A percentile compares a stretch with the other conserved stretches of the same genome.
Evolutionary conservation across 208 protist species (phyloP).

Genomic region (Trypanosoma theileri): DNA sequence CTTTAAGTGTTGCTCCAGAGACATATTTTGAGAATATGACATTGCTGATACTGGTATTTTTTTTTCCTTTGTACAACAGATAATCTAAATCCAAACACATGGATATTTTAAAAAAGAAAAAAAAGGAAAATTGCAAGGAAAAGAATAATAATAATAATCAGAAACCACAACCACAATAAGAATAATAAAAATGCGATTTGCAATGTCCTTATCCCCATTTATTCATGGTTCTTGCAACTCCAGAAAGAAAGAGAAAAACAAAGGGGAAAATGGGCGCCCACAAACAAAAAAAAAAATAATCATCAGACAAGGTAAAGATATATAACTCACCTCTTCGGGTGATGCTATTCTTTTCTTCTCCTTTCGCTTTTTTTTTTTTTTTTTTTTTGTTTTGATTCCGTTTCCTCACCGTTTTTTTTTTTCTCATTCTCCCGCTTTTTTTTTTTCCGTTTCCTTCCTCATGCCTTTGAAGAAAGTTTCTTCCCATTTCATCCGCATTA

Average conservation of each 20-base stretch:
- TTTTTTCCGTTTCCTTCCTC: too few relatives aligned
- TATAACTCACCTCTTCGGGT: neutral
- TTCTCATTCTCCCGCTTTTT: neutral
- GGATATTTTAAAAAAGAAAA: neutral
- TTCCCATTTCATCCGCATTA: too few relatives aligned
- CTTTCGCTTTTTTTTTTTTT: slow-evolving; percentile 6
- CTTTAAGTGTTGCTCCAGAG: slow-evolving; percentile 23
- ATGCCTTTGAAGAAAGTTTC: too few relatives aligned
- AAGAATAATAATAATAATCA: neutral
- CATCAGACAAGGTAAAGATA: neutral
- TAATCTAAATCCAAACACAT: too few relatives aligned
- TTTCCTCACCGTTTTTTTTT: neutral
- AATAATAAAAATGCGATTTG: too few relatives aligned
- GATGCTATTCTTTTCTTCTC: neutral
- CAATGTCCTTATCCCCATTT: too few relatives aligned
- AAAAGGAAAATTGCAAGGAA: neutral
- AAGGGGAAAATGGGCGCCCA: neutral
- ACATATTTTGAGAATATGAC: neutral
- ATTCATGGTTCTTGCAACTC: neutral
- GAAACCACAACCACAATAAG: neutral
- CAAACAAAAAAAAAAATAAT: slow-evolving; percentile 5
- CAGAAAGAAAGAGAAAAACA: slow-evolving; percentile 5
- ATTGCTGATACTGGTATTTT: neutral
- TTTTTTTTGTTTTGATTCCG: slow-evolving; percentile 14
- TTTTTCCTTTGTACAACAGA: too few relatives aligned